Base-by-base conservation (phyloP, 495 filamentous ascomycete genomes). In the Astrocystis sublimbata region DNA sequence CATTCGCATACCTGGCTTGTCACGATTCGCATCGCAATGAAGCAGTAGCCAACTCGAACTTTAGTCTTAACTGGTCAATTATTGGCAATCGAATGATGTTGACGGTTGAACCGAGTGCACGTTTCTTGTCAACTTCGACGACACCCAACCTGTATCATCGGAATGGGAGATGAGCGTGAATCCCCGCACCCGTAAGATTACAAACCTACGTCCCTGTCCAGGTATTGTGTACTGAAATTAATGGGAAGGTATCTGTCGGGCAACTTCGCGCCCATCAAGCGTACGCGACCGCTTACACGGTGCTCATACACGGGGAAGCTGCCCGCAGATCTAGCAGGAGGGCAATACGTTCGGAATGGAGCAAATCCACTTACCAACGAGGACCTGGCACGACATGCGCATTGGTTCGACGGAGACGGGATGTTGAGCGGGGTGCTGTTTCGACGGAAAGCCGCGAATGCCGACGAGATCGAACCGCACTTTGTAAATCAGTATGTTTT, bases 351-450 rank as follows among this genome's bases (percentile, higher is more conserved):
- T 24, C 79, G 87, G n/a, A 89, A 89, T 72, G 86, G 88, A 54
- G 81, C 81, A 41, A 89, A 89, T 67, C 85, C 87, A 7, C 72
- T 88, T n/a, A 74, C 70, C n/a, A 84, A 87, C 54, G 72, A 83
- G n/a, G 78, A 84, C 57, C 64, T 81, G 23, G 73, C 73, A 33
- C 78, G 85, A 52, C 79, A 84, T 61, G 78, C 82, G 23, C 86
- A 90, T 62, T 88, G 86, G 85, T 89, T 90, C 61, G 87, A 89
- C 62, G 87, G 87, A 47, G 87, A 89, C 72, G 87, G 86, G 1
- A 89, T 90, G 86, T 81, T 89, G 3, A 79, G 81, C 23, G 87
- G 87, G 13, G 85, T 90, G 0, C 73, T 75, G 8, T 88, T 90
- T 71, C 70, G 65, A 36, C 73, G 73, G 26, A 49, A 61, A 3